Base-by-base conservation (phyloP, 768 basidiomycete species). In the Mycena epipterygia region DNA sequence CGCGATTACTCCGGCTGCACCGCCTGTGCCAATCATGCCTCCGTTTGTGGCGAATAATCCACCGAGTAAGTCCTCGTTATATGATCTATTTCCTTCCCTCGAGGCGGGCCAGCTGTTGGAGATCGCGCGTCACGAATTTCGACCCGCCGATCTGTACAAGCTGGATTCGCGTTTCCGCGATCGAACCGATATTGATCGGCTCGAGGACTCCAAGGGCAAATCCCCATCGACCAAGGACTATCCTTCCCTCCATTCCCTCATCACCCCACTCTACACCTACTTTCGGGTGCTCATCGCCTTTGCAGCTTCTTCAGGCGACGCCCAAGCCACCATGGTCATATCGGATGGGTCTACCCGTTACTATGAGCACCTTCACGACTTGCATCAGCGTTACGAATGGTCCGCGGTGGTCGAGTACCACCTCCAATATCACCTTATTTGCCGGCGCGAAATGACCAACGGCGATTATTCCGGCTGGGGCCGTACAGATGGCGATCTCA, bases 111-210 rank as follows among this genome's bases (percentile, higher is more conserved):
- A 16, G 56, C 37, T 57, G 17, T 39, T 57, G 37, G 56, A 57
- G 23, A 57, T 57, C 37, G 56, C 56, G 39, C 56, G 56, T 5
- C 56, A 57, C 37, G 56, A 57, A 27, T 41, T 57, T 19, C 5
- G 16, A 23, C 56, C 56, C 25, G 35, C 9, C 37, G 56, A 57
- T 17, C 25, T 57, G 2, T 41, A 16, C 39, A 57, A 57, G 25
- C 25, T 57, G 3, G 56, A 57, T 41, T 57, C 56, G 3, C 23
- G 37, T 21, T 57, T 57, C 37, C 56, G 56, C 39, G 56, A 57
- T 14, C 3, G 21, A 13, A 14, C 14, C 2, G 56, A 53, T 23
- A 41, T 41, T 1, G 35, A 39, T 4, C 56, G 39, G 13, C n/a
- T 17, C 13, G 56, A 57, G 1, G 56, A 27, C 14, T 12, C 35